Evolutionary conservation across 2,329 filamentous ascomycete species (phyloP).

Genomic region (Ophiostoma quercus): DNA sequence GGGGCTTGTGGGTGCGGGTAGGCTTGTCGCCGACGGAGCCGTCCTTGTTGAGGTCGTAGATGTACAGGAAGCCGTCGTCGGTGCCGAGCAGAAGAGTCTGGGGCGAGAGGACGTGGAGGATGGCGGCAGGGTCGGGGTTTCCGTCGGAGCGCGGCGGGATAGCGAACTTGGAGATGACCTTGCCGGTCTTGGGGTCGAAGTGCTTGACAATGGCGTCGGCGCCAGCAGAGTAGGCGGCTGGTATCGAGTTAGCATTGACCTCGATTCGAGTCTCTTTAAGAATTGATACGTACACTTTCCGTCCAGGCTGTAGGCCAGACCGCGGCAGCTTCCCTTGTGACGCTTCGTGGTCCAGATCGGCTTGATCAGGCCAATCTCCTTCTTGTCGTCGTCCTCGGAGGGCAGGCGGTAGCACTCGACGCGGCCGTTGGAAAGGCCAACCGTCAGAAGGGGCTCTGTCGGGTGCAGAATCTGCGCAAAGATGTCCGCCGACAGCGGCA

Average conservation of each 20-base stretch:
- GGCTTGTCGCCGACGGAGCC: conserved; percentile 53
- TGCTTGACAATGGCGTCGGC: conserved; percentile 53
- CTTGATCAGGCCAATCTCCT: conserved; percentile 71
- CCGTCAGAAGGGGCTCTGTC: conserved; percentile 72
- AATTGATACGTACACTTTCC: conserved; percentile 55
- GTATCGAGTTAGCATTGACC: not conserved
- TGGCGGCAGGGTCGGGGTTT: conserved; percentile 54
- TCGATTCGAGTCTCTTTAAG: not conserved
- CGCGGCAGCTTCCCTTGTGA: conserved; percentile 91
- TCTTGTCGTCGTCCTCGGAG: conserved; percentile 48
- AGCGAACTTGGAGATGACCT: conserved; percentile 74
- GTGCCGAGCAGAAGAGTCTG: conserved; percentile 85
- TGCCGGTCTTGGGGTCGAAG: conserved; percentile 50
- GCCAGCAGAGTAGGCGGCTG: conserved; percentile 56
- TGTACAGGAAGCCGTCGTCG: conserved; percentile 82
- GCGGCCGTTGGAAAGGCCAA: conserved; percentile 78
- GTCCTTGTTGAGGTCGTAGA: conserved; percentile 70
- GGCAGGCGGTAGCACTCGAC: conserved; percentile 78
- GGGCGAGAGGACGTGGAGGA: conserved; percentile 78
- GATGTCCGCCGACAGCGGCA: conserved; percentile 79
- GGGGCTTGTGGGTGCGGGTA: conserved; percentile 75
- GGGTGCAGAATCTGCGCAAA: conserved; percentile 88
- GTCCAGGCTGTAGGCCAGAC: conserved; percentile 71
- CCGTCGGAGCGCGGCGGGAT: conserved; percentile 56
- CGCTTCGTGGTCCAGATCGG: conserved; percentile 80